phyloP scores from a whole-genome alignment of 805 yeast species.

The Spathaspora girioi region DNA sequence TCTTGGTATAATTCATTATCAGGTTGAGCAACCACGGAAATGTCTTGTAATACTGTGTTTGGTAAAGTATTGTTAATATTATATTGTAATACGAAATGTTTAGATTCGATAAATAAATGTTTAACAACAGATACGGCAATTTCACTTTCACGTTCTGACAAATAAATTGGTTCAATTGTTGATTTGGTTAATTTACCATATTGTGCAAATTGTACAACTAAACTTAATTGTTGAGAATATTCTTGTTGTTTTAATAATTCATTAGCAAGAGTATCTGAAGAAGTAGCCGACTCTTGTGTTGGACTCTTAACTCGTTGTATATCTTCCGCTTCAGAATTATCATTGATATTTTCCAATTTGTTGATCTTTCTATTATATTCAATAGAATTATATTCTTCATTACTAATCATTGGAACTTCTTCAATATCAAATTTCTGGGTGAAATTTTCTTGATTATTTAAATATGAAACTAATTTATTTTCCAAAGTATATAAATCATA shows the following conservation, averaged over 20 bases:
- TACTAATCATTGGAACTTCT: constrained; percentile 59
- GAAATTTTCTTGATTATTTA: constrained; percentile 50
- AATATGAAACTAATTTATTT: constrained; percentile 67
- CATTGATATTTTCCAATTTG: constrained; percentile 27
- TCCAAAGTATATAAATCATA: constrained; percentile 80
- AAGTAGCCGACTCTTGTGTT: constrained; percentile 6
- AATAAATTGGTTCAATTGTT: constrained; percentile 52
- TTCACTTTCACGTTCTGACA: constrained; percentile 92
- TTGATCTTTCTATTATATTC: constrained; percentile 53
- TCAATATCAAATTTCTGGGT: constrained; percentile 65
- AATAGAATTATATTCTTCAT: constrained; percentile 65
- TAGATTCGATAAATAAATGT: constrained; percentile 68
- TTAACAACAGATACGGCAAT: constrained; percentile 82
- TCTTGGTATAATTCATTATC: constrained; percentile 57
- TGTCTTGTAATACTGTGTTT: constrained; percentile 73
- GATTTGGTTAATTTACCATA: constrained; percentile 78
- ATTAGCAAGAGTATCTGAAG: constrained; percentile 17
- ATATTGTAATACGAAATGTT: constrained; percentile 75
- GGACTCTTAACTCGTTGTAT: constrained; percentile 5
- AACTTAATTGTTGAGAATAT: constrained; percentile 64
- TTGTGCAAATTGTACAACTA: constrained; percentile 66
- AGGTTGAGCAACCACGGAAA: constrained; percentile 65
- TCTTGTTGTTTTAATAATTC: constrained; percentile 52
- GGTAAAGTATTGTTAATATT: constrained; percentile 80
- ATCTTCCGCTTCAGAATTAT: constrained; percentile 15